Evolutionary conservation across 345 rosid species (phyloP).

Genomic region (Salix exigua): DNA sequence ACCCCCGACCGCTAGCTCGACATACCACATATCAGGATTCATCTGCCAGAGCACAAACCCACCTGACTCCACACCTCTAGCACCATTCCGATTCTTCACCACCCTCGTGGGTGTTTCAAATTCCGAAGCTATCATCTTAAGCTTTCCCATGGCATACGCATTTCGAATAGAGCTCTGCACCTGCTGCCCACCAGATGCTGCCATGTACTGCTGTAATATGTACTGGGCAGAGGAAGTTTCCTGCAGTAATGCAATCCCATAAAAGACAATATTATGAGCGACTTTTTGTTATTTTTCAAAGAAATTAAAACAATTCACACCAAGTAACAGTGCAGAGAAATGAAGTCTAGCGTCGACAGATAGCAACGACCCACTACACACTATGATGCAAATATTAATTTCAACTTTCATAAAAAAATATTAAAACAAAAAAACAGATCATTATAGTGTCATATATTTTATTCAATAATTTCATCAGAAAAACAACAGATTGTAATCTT

Average conservation of each 20-base stretch:
- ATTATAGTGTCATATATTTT: neutral
- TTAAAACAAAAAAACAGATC: neutral
- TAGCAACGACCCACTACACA: neutral
- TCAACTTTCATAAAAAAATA: neutral
- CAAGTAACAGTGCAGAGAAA: constrained; percentile 3
- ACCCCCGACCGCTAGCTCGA: constrained; percentile 83
- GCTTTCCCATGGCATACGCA: constrained; percentile 89
- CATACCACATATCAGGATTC: constrained; percentile 97
- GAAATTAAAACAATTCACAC: neutral
- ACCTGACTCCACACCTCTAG: constrained; percentile 60
- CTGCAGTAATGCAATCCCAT: constrained; percentile 26
- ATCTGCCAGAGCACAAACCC: constrained; percentile 96
- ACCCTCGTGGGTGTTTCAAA: constrained; percentile 67
- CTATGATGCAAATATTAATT: neutral
- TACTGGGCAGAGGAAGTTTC: constrained; percentile 90
- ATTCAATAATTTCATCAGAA: neutral
- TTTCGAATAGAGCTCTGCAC: constrained; percentile 68
- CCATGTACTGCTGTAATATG: constrained; percentile 83
- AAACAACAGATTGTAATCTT: neutral
- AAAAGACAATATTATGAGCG: neutral
- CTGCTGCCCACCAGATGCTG: constrained; percentile 88
- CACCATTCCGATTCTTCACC: constrained; percentile 55
- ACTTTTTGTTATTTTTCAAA: neutral
- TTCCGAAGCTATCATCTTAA: constrained; percentile 73
- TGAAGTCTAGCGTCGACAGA: constrained; percentile 4